A percentile compares a stretch with the other conserved stretches of the same genome.
Evolutionary conservation across 441 rosid genomes (phyloP).

Genomic region (Theobroma grandiflorum): DNA sequence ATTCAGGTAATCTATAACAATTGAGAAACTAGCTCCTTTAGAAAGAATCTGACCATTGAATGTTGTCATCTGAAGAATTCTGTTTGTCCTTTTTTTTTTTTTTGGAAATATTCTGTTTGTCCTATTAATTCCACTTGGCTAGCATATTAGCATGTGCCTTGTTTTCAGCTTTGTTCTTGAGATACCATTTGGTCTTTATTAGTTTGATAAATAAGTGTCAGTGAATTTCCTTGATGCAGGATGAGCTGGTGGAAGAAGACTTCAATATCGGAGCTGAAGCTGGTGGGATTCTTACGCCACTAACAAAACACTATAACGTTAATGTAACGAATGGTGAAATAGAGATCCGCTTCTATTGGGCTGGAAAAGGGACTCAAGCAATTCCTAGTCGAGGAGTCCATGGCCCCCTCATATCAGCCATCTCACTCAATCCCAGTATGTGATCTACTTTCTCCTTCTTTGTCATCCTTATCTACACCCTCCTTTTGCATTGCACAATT

Average conservation of each 20-base stretch:
- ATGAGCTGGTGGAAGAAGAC: constrained; percentile 36
- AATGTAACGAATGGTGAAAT: constrained; percentile 33
- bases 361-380: constrained; percentile 48
- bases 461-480: not conserved
- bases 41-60: not conserved
- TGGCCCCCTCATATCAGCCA: constrained; percentile 50
- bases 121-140: not conserved
- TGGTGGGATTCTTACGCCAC: constrained; percentile 41
- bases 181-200: constrained; percentile 11
- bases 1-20: constrained; percentile 55
- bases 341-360: constrained; percentile 45
- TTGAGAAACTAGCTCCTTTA: not conserved
- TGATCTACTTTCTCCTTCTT: not conserved
- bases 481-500: constrained; percentile 4
- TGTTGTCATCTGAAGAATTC: not conserved
- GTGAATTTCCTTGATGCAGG: constrained; percentile 35
- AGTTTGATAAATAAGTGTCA: not conserved
- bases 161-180: not conserved
- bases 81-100: not conserved
- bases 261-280: constrained; percentile 44
- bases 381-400: constrained; percentile 44
- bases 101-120: not conserved
- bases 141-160: not conserved
- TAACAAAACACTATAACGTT: constrained; percentile 24
- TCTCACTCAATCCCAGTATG: constrained; percentile 43